A percentile compares a stretch with the other conserved stretches of the same genome.
Evolutionary conservation across 2,329 filamentous ascomycete genomes (phyloP).

Genomic region (Colletotrichum falcatum): DNA sequence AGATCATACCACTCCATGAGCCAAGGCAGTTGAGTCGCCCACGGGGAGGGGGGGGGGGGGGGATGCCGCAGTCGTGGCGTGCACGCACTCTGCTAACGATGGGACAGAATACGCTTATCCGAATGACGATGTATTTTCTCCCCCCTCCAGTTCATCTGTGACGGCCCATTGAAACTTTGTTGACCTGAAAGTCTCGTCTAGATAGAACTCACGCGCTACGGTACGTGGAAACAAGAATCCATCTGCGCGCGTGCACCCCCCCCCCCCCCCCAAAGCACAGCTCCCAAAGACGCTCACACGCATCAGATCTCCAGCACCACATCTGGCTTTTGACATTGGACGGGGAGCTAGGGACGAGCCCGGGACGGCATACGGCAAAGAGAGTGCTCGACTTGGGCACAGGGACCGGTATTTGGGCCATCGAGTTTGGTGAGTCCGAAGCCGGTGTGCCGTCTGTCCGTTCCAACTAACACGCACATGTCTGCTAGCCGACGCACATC

Average conservation of each 20-base stretch:
- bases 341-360: slow-evolving; percentile 47
- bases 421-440: slow-evolving; percentile 54
- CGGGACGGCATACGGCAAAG: slow-evolving; percentile 43
- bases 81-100: not conserved
- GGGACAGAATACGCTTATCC: slow-evolving; percentile 45
- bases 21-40: slow-evolving; percentile 43
- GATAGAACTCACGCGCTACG: slow-evolving; percentile 48
- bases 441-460: slow-evolving; percentile 23
- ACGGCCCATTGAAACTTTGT: not conserved
- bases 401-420: slow-evolving; percentile 59
- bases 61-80: not conserved
- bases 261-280: not conserved
- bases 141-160: not conserved
- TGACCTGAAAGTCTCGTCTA: slow-evolving; percentile 25
- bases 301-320: slow-evolving; percentile 52
- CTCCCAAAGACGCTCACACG: not conserved
- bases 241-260: no score
- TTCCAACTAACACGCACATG: slow-evolving; percentile 28
- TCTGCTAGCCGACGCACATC: slow-evolving; percentile 47
- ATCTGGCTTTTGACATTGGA: slow-evolving; percentile 49
- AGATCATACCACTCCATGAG: slow-evolving; percentile 40
- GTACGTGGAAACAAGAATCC: not conserved
- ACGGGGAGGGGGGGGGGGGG: no score
- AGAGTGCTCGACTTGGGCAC: slow-evolving; percentile 61
- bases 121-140: slow-evolving; percentile 44